Evolutionary conservation across 805 yeast species (phyloP).

Genomic region (Candida verbasci): DNA sequence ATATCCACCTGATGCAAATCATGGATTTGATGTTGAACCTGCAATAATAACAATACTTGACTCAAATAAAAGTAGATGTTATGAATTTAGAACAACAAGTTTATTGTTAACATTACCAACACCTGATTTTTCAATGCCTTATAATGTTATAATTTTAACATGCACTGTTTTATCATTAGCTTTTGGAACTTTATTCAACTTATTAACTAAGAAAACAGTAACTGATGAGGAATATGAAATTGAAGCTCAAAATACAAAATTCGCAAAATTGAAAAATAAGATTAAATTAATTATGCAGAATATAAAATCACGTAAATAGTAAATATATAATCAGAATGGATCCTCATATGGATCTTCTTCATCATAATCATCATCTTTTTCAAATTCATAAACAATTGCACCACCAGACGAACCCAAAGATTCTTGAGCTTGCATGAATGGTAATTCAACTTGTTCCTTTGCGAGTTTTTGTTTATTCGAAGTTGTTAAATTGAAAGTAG

Average conservation of each 20-base stretch:
- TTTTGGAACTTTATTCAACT: slow-evolving; percentile 81
- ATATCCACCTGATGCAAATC: slow-evolving; percentile 99
- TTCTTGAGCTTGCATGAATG: slow-evolving; percentile 86
- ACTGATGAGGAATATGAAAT: slow-evolving; percentile 58
- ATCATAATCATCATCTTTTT: slow-evolving; percentile 95
- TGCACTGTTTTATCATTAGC: slow-evolving; percentile 91
- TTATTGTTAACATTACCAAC: slow-evolving; percentile 84
- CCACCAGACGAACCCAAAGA: slow-evolving; percentile 64
- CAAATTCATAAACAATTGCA: slow-evolving; percentile 93
- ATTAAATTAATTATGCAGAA: slow-evolving; percentile 7
- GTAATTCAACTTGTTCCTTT: slow-evolving; percentile 80
- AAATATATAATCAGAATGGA: slow-evolving; percentile 56
- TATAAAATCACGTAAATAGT: slow-evolving; percentile 2
- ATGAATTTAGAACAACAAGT: slow-evolving; percentile 78
- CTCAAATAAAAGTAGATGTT: slow-evolving; percentile 19
- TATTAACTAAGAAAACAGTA: slow-evolving; percentile 68
- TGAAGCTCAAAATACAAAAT: slow-evolving; percentile 14
- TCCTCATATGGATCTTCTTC: slow-evolving; percentile 98
- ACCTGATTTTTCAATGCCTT: slow-evolving; percentile 98
- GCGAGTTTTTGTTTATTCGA: slow-evolving; percentile 72
- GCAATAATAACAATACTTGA: slow-evolving; percentile 65
- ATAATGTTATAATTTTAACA: slow-evolving; percentile 90
- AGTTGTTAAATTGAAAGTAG: slow-evolving; percentile 83
- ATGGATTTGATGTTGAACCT: slow-evolving; percentile 93
- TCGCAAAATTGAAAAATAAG: slow-evolving; percentile 10